phyloP scores from a whole-genome alignment of 208 protist species.

The Acanthamoeba culbertsoni region DNA sequence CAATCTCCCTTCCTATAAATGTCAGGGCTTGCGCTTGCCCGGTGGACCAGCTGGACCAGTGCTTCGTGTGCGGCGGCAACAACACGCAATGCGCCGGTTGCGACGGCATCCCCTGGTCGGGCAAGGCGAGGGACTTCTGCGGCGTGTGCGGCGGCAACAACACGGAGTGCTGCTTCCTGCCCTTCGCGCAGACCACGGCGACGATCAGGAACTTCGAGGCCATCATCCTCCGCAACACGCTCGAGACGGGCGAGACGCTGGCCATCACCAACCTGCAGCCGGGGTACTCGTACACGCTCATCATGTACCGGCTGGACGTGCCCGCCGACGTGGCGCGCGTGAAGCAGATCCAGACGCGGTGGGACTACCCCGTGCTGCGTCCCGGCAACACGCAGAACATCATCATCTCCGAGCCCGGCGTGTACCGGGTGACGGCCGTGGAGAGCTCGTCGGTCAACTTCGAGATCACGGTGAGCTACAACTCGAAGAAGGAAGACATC shows the following conservation, averaged over 20 bases:
- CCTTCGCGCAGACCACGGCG: constrained; percentile 7
- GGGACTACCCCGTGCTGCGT: not conserved
- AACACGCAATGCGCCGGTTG: constrained; percentile 16
- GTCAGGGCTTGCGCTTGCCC: not conserved
- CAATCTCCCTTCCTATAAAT: not conserved
- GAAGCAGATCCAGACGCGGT: constrained; percentile 40
- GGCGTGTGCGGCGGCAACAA: constrained; percentile 57
- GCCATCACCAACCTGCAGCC: not conserved
- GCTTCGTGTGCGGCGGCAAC: constrained; percentile 34
- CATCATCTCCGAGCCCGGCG: not conserved
- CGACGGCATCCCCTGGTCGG: not conserved
- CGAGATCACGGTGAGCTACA: not conserved
- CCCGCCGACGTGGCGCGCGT: constrained; percentile 24
- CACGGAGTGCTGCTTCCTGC: constrained; percentile 38
- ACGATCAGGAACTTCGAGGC: not conserved
- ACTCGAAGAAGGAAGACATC: not conserved
- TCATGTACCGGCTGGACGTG: constrained; percentile 38
- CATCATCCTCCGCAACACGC: not conserved
- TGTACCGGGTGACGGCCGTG: not conserved
- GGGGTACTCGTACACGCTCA: not conserved
- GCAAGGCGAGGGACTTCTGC: not conserved
- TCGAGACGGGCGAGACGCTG: constrained; percentile 29
- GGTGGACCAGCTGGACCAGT: not conserved
- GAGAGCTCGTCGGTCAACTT: constrained; percentile 28
- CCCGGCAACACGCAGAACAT: not conserved